A percentile compares a stretch with the other conserved stretches of the same genome.
Conservation (phyloP, 257 asterid genomes). For the Leonotis leonurus region DNA sequence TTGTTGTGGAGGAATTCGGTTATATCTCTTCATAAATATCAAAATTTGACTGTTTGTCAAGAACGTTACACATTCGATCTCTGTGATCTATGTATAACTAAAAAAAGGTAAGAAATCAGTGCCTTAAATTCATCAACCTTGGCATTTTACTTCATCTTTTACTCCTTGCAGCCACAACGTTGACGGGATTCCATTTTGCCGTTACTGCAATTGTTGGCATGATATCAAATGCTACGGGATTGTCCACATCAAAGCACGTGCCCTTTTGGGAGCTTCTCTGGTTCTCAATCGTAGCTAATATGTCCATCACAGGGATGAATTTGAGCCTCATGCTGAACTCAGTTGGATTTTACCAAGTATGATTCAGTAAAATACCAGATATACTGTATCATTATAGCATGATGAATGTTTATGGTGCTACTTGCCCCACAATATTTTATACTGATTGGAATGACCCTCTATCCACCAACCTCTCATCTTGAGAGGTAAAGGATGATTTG, state of each 20-base stretch:
- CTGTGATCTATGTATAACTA: conserved; percentile 1
- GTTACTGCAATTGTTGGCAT: conserved; percentile 92
- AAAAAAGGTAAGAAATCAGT: neutral
- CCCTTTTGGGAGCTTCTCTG: conserved; percentile 97
- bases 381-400: neutral
- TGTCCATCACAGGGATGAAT: conserved; percentile 97
- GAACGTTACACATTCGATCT: neutral
- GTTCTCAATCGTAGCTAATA: conserved; percentile 88
- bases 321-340: conserved; percentile 96
- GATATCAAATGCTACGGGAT: conserved; percentile 86
- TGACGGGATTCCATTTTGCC: conserved; percentile 95
- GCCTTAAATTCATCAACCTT: neutral
- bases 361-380: conserved; percentile 19
- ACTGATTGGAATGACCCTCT: neutral
- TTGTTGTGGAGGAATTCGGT: neutral
- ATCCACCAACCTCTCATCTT: neutral
- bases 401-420: neutral
- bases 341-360: conserved; percentile 95
- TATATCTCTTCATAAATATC: neutral
- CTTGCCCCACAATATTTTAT: neutral
- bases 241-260: conserved; percentile 79
- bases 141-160: conserved; percentile 13
- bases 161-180: conserved; percentile 67
- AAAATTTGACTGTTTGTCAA: neutral
- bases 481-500: conserved; percentile 2